Conservation (phyloP, 2,329 filamentous ascomycete genomes). For the Fusarium setosum region DNA sequence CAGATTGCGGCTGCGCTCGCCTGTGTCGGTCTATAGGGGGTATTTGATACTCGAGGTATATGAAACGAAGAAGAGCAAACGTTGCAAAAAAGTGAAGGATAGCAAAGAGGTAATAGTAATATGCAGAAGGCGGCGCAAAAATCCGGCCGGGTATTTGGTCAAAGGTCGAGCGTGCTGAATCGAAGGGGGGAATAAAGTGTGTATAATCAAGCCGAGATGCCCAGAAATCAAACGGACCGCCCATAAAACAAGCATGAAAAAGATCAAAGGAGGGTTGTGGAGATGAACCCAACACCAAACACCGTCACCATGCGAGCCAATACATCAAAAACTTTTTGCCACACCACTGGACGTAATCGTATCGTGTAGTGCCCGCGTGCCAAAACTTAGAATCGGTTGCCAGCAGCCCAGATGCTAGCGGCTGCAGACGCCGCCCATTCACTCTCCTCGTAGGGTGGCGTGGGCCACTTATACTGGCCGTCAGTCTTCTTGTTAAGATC, state of each 20-base stretch:
- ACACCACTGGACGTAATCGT: slow-evolving; percentile 41
- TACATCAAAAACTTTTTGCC: slow-evolving; percentile 41
- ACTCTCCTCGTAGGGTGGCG: slow-evolving; percentile 92
- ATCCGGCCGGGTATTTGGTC: slow-evolving; percentile 44
- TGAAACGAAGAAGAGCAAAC: slow-evolving; percentile 39
- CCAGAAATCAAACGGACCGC: slow-evolving; percentile 38
- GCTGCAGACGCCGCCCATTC: slow-evolving; percentile 90
- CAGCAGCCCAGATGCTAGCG: slow-evolving; percentile 82
- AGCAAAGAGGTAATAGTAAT: slow-evolving; percentile 37
- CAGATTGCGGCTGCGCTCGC: slow-evolving; percentile 44
- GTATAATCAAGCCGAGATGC: slow-evolving; percentile 43
- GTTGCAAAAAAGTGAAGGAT: slow-evolving; percentile 30
- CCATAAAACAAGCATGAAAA: slow-evolving; percentile 32
- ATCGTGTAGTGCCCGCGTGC: slow-evolving; percentile 16
- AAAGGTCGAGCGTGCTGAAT: slow-evolving; percentile 39
- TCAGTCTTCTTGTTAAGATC: slow-evolving; percentile 71
- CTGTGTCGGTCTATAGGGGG: slow-evolving; percentile 52
- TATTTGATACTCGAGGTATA: slow-evolving; percentile 50
- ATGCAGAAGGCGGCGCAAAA: slow-evolving; percentile 35
- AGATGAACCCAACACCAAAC: slow-evolving; percentile 44
- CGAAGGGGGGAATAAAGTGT: slow-evolving; percentile 42
- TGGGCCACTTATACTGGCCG: slow-evolving; percentile 83
- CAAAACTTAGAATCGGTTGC: slow-evolving; percentile 66
- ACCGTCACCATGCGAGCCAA: slow-evolving; percentile 43
- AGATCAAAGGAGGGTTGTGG: slow-evolving; percentile 29